Base-by-base conservation (phyloP, 2,329 filamentous ascomycete genomes). In the Penicillium sclerotiorum region DNA sequence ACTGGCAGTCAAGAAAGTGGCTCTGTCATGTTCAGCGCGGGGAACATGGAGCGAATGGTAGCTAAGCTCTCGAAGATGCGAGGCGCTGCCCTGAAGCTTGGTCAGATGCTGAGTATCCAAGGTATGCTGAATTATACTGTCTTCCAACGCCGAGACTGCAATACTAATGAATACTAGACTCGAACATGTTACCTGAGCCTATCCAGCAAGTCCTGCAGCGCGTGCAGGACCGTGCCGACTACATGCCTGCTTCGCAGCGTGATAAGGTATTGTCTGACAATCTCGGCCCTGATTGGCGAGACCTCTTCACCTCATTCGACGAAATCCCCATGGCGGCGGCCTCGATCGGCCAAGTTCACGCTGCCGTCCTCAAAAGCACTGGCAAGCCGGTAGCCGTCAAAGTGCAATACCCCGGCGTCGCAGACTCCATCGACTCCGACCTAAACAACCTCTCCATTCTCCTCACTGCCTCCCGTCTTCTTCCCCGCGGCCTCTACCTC, bases 41-140 rank as follows among this genome's bases (percentile, higher is more conserved):
- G 80, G 8, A 99, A 99, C 65, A 91, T 97, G 82, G 92, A 97
- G 68, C 83, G 95, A 40, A 80, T 99, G 8, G 94, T 99, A 1
- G 80, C 90, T 5, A 96, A 95, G 71, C 80, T 99, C 2, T 97
- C 93, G 3, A 88, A 89, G 18, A 99, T 99, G 94, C 85, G 94
- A 63, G 94, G 94, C 30, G 95, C 94, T 5, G 94, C 94, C n/a
- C 78, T 99, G 35, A 99, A 99, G 75, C 75, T 99, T 21, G 95
- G 94, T 1, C 94, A 99, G 75, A 94, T 97, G 88, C 88, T 99
- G 79, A 96, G 91, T 69, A 94, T 99, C 66, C 94, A 99, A 77
- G 80, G 79, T 80, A 56, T 47, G 62, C 3, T 36, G 20, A 20
- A 8, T 9, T 7, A 8, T 5, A 36, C 15, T 9, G 9, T 18